Conservation (phyloP, 176 grass and related monocot genomes). For the Oryza australiensis region DNA sequence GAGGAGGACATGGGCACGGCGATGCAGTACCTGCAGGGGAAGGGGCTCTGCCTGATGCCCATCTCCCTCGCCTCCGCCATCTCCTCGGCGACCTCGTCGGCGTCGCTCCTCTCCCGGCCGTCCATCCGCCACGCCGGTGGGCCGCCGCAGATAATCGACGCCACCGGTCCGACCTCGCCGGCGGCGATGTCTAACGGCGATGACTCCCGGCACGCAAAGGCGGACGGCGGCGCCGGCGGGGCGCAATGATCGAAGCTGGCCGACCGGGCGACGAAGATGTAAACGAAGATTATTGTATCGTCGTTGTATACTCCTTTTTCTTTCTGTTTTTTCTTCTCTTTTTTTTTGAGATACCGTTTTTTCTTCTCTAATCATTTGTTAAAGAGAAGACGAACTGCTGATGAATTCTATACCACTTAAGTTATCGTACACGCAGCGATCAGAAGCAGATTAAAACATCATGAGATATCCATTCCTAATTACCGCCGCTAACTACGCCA, state of each 20-base stretch:
- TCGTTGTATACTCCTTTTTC: neutral
- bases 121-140: neutral
- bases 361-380: neutral
- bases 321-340: neutral
- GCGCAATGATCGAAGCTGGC: conserved; percentile 1
- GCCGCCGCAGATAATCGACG: neutral
- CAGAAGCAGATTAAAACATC: neutral
- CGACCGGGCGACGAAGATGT: too few relatives aligned
- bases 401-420: neutral
- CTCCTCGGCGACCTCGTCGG: conserved; percentile 66
- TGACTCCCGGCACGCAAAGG: neutral
- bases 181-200: neutral
- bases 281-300: neutral
- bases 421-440: neutral
- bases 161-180: neutral
- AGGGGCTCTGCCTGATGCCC: conserved; percentile 98
- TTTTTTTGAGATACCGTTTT: too few relatives aligned
- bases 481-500: too few relatives aligned
- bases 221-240: neutral
- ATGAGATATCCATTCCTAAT: neutral
- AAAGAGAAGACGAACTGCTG: neutral
- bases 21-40: conserved; percentile 97
- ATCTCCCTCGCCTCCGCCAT: conserved; percentile 97
- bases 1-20: conserved; percentile 98
- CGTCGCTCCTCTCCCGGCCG: conserved; percentile 49